Evolutionary conservation across 352 stramenopile species (phyloP).

Genomic region (Pythium oligandrum): DNA sequence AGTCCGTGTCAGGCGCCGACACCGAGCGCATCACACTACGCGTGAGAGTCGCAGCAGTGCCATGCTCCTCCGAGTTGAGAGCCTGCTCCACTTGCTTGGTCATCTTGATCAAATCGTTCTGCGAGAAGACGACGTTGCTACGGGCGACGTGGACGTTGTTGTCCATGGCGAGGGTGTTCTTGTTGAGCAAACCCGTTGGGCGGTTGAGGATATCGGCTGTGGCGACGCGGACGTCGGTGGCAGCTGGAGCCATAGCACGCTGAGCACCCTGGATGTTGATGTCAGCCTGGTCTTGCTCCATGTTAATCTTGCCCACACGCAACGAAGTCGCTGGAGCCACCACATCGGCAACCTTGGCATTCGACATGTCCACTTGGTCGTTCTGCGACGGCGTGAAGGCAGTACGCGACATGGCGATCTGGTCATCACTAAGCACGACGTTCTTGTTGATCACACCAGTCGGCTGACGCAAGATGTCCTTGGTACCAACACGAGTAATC

Average conservation of each 20-base stretch:
- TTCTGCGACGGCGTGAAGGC: too few relatives aligned
- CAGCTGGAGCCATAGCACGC: too few relatives aligned
- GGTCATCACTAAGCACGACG: conserved; percentile 20
- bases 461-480: too few relatives aligned
- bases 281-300: too few relatives aligned
- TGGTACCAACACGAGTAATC: conserved; percentile 14
- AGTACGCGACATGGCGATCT: conserved; percentile 17
- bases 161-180: conserved; percentile 31
- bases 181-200: conserved; percentile 30
- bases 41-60: conserved; percentile 8
- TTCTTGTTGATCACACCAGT: conserved; percentile 31
- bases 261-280: too few relatives aligned
- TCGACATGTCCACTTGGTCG: too few relatives aligned
- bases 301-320: too few relatives aligned
- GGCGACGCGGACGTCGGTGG: too few relatives aligned
- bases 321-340: too few relatives aligned
- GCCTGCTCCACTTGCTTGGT: conserved; percentile 14
- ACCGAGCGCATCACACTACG: conserved; percentile 19
- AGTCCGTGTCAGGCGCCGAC: conserved; percentile 15
- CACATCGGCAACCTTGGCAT: too few relatives aligned
- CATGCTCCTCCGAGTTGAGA: conserved; percentile 1
- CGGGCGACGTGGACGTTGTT: conserved; percentile 32
- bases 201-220: conserved; percentile 22
- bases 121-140: conserved; percentile 27
- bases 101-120: conserved; percentile 28